These are phyloP conservation scores for Neurospora sp. DNA, from an alignment of 495 filamentous ascomycete genomes.

Conservation along the genomic window DNA sequence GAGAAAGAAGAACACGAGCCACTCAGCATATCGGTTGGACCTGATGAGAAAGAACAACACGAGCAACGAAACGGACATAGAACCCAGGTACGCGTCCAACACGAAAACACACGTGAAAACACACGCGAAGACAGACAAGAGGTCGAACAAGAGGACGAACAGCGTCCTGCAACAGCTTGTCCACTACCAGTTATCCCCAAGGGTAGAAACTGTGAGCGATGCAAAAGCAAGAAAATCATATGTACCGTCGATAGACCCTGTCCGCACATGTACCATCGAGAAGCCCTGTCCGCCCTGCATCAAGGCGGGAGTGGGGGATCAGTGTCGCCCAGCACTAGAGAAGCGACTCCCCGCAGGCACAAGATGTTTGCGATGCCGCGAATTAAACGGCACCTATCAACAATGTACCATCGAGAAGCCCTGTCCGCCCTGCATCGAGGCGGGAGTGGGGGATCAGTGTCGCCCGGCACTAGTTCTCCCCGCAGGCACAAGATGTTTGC, in stretches of 20 bases:
- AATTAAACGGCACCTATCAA: too few species aligned
- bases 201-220: not conserved
- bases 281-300: not conserved
- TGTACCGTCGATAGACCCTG: not conserved
- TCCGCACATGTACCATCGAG: not conserved
- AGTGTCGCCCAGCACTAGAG: not conserved
- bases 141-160: not conserved
- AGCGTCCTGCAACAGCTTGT: not conserved
- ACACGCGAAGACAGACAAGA: not conserved
- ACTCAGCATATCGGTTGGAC: not conserved
- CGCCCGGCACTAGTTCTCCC: not conserved
- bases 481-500: too few species aligned
- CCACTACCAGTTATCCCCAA: not conserved
- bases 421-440: not conserved
- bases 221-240: not conserved
- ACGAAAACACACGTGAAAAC: not conserved
- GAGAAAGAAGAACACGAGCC: not conserved
- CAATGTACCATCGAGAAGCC: not conserved
- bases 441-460: not conserved
- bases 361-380: not conserved
- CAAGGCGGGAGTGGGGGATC: not conserved
- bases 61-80: not conserved
- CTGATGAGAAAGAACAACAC: not conserved
- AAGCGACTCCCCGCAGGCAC: not conserved
- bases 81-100: not conserved